A percentile compares a stretch with the other conserved stretches of the same genome.
phyloP scores from a whole-genome alignment of 306 rosid species.

The Cucurbita pepo region DNA sequence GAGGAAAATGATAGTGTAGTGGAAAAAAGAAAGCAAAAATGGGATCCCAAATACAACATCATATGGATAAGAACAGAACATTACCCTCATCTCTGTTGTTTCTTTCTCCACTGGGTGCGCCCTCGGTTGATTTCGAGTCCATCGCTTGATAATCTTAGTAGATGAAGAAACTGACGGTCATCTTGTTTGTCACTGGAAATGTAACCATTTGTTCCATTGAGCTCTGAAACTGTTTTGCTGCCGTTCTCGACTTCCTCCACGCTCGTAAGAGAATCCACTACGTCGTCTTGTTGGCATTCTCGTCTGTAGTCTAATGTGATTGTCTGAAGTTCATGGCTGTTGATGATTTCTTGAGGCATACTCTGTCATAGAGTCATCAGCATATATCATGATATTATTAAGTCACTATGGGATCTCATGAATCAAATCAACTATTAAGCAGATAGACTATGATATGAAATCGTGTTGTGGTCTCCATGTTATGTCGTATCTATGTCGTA shows the following conservation, averaged over 20 bases:
- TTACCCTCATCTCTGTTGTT: slow-evolving; percentile 35
- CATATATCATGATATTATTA: not conserved
- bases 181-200: slow-evolving; percentile 16
- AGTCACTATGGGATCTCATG: not conserved
- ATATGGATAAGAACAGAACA: not conserved
- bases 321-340: slow-evolving; percentile 61
- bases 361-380: slow-evolving; percentile 33
- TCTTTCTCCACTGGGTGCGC: slow-evolving; percentile 83
- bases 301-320: slow-evolving; percentile 91
- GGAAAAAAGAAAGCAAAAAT: not conserved
- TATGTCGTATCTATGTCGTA: not conserved
- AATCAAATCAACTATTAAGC: not conserved
- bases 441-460: not conserved
- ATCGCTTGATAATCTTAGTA: slow-evolving; percentile 51
- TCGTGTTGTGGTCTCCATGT: not conserved
- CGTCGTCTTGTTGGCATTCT: slow-evolving; percentile 66
- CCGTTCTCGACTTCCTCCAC: slow-evolving; percentile 28
- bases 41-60: not conserved
- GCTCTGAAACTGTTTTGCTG: slow-evolving; percentile 19
- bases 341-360: slow-evolving; percentile 87
- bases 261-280: slow-evolving; percentile 71
- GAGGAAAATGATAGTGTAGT: not conserved
- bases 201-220: slow-evolving; percentile 46
- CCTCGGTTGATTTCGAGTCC: slow-evolving; percentile 84
- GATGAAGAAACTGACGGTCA: slow-evolving; percentile 54